Evolutionary conservation across 78 protist genomes (phyloP).

Genomic region (Dictyostelium firmibasis): DNA sequence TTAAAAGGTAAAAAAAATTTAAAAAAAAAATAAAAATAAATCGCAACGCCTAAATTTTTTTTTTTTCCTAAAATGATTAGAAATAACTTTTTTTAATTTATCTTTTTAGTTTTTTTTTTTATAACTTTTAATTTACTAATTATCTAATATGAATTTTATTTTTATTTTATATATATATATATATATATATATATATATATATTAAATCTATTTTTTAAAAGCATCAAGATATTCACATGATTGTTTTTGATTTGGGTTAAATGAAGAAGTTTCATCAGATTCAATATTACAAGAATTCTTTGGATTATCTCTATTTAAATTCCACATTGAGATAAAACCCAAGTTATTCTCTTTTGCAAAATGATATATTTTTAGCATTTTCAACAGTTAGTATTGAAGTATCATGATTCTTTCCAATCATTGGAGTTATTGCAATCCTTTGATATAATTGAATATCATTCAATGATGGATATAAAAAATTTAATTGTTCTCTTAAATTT

Average conservation of each 20-base stretch:
- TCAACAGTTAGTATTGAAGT: not conserved
- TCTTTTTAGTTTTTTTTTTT: too few species aligned
- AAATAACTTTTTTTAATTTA: too few species aligned
- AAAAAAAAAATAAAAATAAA: not conserved
- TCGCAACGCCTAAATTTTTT: not conserved
- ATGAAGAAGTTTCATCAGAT: not conserved
- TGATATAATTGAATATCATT: not conserved
- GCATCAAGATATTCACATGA: not conserved
- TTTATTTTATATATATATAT: too few species aligned
- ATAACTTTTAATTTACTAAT: too few species aligned
- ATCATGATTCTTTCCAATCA: not conserved
- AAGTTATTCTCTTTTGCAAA: not conserved
- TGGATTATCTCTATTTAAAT: constrained; percentile 9
- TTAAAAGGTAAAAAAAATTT: not conserved
- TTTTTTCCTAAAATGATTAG: too few species aligned
- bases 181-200: too few species aligned
- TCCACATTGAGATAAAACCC: not conserved
- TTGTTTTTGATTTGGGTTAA: constrained; percentile 1
- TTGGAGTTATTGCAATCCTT: constrained; percentile 1
- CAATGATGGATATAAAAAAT: not conserved
- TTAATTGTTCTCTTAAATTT: not conserved
- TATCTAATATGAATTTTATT: too few species aligned
- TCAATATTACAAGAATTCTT: not conserved
- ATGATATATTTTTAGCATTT: not conserved
- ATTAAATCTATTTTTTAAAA: not conserved